Evolutionary conservation across 2,329 filamentous ascomycete genomes (phyloP), one percentile per base, ranked within the genome.

Genomic region (Pestalotiopsis sp.): DNA sequence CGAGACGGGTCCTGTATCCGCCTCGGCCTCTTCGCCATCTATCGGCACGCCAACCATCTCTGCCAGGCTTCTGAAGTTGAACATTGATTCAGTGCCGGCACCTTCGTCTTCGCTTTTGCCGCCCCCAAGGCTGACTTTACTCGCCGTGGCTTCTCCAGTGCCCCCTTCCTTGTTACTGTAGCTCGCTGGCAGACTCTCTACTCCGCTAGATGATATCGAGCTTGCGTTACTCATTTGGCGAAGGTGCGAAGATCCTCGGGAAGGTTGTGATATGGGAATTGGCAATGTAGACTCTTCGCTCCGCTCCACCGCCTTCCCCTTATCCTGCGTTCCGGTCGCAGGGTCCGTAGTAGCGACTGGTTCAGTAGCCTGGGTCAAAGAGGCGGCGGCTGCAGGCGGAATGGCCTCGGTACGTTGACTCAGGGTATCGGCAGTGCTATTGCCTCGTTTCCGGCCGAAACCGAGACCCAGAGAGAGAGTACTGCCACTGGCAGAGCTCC

Each of bases 21-120:
- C 13, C 9, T 17, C 36, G n/a, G 55, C 36, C n/a, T 59, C 66
- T 58, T 81, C 78, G 2, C 83, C 82, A 65, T 89, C 87, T 41
- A 89, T 81, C 61, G 87, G 84, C 7, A 89, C 89, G 0, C 91
- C 93, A 38, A 98, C 93, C 78, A 97, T 93, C 70, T 93, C 93
- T 2, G 93, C 93, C 25, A 98, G 82, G 73, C 94, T 97, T 67
- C 90, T 87, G 77, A 98, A 98, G 79, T 97, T 98, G 80, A 97
- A 96, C 88, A 97, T 90, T 3, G 94, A 89, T 76, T 98, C 95
- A 0, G 86, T 82, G 60, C 86, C 85, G 4, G 83, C 75, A 67
- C 83, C 86, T 5, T 89, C 86, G 13, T 83, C 83, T 12, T 84
- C 83, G 20, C 84, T 82, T 67, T 82, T 83, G 67, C 81, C 81